Evolutionary conservation across 1,284 basidiomycete genomes (phyloP).

Genomic region (Ustilago nuda): DNA sequence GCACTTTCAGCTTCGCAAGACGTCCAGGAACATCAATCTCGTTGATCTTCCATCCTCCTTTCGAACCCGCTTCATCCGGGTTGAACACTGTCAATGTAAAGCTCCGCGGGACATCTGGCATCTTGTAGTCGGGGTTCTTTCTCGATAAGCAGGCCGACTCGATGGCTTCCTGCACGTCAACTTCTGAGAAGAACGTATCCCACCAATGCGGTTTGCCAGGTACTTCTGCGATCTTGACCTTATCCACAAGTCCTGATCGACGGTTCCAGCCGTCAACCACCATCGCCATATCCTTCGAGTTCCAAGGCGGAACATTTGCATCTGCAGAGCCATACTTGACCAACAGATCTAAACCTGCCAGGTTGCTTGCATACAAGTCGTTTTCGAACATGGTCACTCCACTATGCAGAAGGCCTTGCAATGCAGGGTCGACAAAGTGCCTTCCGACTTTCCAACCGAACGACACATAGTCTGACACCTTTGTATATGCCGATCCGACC

Average conservation of each 20-base stretch:
- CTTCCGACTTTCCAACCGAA: slow-evolving; percentile 75
- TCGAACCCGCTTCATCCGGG: slow-evolving; percentile 76
- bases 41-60: slow-evolving; percentile 77
- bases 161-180: slow-evolving; percentile 73
- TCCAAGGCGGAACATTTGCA: slow-evolving; percentile 84
- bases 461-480: slow-evolving; percentile 83
- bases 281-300: slow-evolving; percentile 76
- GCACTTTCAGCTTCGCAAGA: slow-evolving; percentile 39
- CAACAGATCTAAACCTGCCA: slow-evolving; percentile 76
- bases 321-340: slow-evolving; percentile 82
- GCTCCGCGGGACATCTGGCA: slow-evolving; percentile 25
- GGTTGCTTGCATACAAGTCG: slow-evolving; percentile 82
- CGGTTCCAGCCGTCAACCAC: slow-evolving; percentile 74
- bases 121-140: slow-evolving; percentile 21
- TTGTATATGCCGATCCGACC: slow-evolving; percentile 33
- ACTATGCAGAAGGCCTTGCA: slow-evolving; percentile 78
- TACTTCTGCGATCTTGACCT: slow-evolving; percentile 74
- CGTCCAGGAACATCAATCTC: slow-evolving; percentile 74
- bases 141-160: slow-evolving; percentile 16
- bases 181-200: slow-evolving; percentile 74
- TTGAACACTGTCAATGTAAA: slow-evolving; percentile 79
- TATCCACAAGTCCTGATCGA: slow-evolving; percentile 62
- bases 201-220: slow-evolving; percentile 79
- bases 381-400: slow-evolving; percentile 85
- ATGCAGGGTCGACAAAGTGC: slow-evolving; percentile 80